phyloP scores from a whole-genome alignment of 495 filamentous ascomycete species.

The Aspergillus panamensis region DNA sequence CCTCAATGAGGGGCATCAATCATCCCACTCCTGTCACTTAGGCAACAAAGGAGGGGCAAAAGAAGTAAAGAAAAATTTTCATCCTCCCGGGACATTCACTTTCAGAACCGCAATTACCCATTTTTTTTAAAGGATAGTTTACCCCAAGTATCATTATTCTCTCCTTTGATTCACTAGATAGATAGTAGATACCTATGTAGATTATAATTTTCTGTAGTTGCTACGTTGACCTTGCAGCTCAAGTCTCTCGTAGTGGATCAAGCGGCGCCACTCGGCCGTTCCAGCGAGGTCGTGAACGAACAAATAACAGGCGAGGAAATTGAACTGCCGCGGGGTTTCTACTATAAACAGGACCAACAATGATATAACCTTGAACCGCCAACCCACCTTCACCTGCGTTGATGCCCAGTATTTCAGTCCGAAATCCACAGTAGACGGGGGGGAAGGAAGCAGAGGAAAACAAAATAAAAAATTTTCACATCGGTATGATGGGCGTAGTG shows the following conservation, averaged over 20 bases:
- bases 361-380: constrained; percentile 14
- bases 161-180: background rate
- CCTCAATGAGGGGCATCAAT: constrained; percentile 15
- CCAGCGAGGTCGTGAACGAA: constrained; percentile 14
- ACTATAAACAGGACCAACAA: constrained; percentile 28
- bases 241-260: constrained; percentile 19
- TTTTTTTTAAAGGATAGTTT: no score
- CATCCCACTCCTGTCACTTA: constrained; percentile 15
- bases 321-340: constrained; percentile 28
- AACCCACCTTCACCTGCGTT: constrained; percentile 38
- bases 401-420: constrained; percentile 40
- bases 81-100: background rate
- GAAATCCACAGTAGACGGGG: constrained; percentile 16
- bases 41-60: constrained; percentile 18
- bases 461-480: constrained; percentile 26
- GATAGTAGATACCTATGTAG: no score
- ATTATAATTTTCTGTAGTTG: constrained; percentile 8
- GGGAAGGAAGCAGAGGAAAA: constrained; percentile 16
- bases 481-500: constrained; percentile 21
- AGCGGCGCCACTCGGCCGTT: constrained; percentile 24
- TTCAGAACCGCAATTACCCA: background rate
- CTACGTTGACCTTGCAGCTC: constrained; percentile 14
- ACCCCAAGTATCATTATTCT: background rate
- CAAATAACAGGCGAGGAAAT: constrained; percentile 18
- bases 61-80: constrained; percentile 13